phyloP scores from a whole-genome alignment of 2,329 filamentous ascomycete genomes.

The Colletotrichum sublineola region DNA sequence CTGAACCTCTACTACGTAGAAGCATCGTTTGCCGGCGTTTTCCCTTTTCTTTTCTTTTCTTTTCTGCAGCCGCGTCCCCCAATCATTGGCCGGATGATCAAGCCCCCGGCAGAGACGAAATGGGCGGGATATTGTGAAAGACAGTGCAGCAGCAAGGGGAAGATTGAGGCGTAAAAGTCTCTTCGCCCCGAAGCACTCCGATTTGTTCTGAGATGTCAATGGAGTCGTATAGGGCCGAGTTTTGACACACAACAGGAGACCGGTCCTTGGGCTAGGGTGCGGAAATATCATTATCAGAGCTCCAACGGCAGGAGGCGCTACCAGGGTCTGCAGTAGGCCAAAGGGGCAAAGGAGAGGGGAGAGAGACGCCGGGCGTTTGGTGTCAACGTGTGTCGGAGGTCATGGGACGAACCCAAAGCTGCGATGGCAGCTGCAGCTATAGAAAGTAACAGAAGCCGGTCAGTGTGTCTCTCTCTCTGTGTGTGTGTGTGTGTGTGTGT shows the following conservation, averaged over 20 bases:
- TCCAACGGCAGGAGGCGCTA: constrained; percentile 30
- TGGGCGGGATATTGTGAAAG: constrained; percentile 39
- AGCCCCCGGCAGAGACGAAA: constrained; percentile 22
- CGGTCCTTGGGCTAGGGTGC: neutral
- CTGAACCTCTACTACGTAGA: constrained; percentile 1
- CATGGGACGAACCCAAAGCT: constrained; percentile 37
- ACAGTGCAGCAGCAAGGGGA: constrained; percentile 30
- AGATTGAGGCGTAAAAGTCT: constrained; percentile 28
- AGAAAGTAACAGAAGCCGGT: neutral
- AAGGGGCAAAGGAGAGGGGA: constrained; percentile 13
- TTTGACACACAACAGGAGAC: neutral
- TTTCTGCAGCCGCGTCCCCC: neutral
- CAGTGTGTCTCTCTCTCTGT: neutral
- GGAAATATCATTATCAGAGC: constrained; percentile 34
- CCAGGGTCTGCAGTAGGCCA: constrained; percentile 36
- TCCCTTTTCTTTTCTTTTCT: neutral
- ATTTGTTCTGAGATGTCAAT: constrained; percentile 26
- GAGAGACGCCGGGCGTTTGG: constrained; percentile 15
- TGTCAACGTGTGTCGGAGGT: constrained; percentile 4
- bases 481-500: neutral
- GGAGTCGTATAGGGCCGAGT: constrained; percentile 15
- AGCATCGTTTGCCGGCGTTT: neutral
- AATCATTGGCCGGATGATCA: constrained; percentile 1
- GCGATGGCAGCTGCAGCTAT: constrained; percentile 14
- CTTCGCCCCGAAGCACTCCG: constrained; percentile 22